Percentiles rank a stretch among this genome's conserved stretches.
Evolutionary conservation across 2,329 filamentous ascomycete species (phyloP).

Genomic region (Eutypella sp.): DNA sequence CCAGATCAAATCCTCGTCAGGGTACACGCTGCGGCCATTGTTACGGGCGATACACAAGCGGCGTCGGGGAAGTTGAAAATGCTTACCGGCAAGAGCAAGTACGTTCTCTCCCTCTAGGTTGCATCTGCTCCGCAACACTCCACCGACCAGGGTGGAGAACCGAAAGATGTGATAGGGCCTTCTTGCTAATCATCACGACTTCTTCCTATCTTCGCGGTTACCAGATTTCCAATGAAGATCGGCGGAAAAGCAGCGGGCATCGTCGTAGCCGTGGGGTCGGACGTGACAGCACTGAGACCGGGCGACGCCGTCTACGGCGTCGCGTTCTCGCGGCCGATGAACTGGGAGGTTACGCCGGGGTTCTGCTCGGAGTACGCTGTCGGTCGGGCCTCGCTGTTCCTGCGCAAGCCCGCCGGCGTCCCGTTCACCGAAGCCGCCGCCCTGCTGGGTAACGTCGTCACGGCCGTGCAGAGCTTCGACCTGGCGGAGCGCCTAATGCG

Average conservation of each 20-base stretch:
- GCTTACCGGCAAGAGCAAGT: constrained; percentile 23
- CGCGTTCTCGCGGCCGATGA: constrained; percentile 33
- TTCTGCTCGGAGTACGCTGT: constrained; percentile 39
- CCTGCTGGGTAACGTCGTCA: constrained; percentile 29
- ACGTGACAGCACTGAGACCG: constrained; percentile 22
- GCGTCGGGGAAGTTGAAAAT: constrained; percentile 21
- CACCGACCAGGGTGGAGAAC: not conserved
- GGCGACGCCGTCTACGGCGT: constrained; percentile 37
- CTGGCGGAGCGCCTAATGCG: constrained; percentile 33
- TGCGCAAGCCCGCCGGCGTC: constrained; percentile 24
- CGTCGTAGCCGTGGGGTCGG: constrained; percentile 24
- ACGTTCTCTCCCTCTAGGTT: constrained; percentile 5
- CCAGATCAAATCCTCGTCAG: constrained; percentile 39
- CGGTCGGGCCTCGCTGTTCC: constrained; percentile 28
- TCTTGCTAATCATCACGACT: not conserved
- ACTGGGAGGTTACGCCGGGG: constrained; percentile 20
- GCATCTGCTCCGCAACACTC: not conserved
- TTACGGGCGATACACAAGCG: constrained; percentile 31
- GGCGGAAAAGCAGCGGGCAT: constrained; percentile 25
- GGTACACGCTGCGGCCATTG: constrained; percentile 32
- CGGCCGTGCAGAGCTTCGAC: constrained; percentile 38
- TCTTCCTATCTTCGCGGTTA: constrained; percentile 1
- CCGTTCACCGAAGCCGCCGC: constrained; percentile 32
- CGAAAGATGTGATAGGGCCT: not conserved
- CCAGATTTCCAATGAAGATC: constrained; percentile 20